Base-by-base conservation (phyloP, 768 basidiomycete genomes). In the Cyclocybe aegerita region DNA sequence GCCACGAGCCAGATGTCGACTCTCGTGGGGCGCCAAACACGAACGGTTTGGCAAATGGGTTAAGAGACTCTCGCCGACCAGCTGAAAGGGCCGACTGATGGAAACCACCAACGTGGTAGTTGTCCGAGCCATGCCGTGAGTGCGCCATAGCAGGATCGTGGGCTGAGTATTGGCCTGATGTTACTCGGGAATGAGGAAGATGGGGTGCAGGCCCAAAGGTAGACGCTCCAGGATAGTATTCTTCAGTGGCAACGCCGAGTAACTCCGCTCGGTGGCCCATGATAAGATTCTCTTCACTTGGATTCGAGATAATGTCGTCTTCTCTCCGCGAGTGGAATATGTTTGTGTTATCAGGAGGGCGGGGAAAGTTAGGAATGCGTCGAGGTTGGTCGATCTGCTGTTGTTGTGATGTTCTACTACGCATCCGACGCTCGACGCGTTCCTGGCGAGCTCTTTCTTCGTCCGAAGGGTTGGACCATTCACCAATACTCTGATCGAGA, bases 401-500 rank as follows among this genome's bases (percentile, higher is more conserved):
- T 9, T 65, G 79, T 12, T 72, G 77, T 3, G 69, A 70, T 54
- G 61, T 66, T 56, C 69, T 68, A 31, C 81, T 80, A 33, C 80
- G 80, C 49, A 81, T 65, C 35, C 87, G 82, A 39, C 85, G 81
- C 38, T 86, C 81, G 39, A 80, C 67, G 30, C 88, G 82, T 30
- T 77, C 69, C 54, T 83, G 83, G 15, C 90, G 81, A 3, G 86
- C 90, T 29, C 86, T 80, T 62, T 93, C 91, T 66, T 93, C 91
- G 61, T 93, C 91, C 17, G 91, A 93, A 12, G 91, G 91, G 60
- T 93, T 93, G 16, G 91, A 93, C 80, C 81, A 93, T 70, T 93
- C 90, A 23, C 89, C 90, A 43, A 90, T 85, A 58, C 88, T 91
- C 85, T 90, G 72, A 57, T 53, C 49, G 52, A 37, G n/a, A 41